A percentile compares a stretch with the other conserved stretches of the same genome.
Evolutionary conservation across 2,329 filamentous ascomycete genomes (phyloP).

Genomic region (Alternaria consortialis): DNA sequence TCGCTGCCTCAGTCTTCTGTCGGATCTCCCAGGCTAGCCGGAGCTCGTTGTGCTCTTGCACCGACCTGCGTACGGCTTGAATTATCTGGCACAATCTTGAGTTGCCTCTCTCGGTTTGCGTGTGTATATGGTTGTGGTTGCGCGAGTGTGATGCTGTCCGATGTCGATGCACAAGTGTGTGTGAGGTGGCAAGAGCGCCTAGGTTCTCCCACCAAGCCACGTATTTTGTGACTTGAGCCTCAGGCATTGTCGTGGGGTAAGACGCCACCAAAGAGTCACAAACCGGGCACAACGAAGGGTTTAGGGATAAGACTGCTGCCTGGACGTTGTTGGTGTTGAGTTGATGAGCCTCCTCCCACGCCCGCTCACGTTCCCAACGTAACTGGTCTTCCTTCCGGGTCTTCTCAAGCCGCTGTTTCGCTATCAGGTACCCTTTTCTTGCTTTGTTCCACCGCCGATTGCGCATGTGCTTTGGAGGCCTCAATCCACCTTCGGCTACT

Average conservation of each 20-base stretch:
- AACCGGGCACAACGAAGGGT: constrained; percentile 15
- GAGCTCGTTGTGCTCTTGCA: constrained; percentile 10
- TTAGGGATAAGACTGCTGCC: constrained; percentile 18
- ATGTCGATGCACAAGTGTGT: constrained; percentile 3
- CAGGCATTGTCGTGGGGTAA: constrained; percentile 14
- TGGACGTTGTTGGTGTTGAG: constrained; percentile 4
- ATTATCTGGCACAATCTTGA: constrained; percentile 22
- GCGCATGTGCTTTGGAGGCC: constrained; percentile 19
- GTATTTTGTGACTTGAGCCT: constrained; percentile 12
- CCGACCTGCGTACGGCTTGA: constrained; percentile 11
- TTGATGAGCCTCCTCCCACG: constrained; percentile 32
- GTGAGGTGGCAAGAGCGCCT: constrained; percentile 18
- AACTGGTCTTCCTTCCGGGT: constrained; percentile 24
- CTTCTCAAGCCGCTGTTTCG: constrained; percentile 21
- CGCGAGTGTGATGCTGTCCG: constrained; percentile 7
- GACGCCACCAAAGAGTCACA: constrained; percentile 21
- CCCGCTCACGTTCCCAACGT: constrained; percentile 33
- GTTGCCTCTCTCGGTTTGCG: not conserved
- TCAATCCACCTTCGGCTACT: constrained; percentile 24
- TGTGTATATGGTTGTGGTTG: not conserved
- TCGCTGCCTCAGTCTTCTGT: constrained; percentile 27
- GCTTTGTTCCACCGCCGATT: constrained; percentile 32
- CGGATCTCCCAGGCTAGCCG: constrained; percentile 22
- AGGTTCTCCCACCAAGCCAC: constrained; percentile 39
- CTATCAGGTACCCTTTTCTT: constrained; percentile 26